Base-by-base conservation (phyloP, 2,329 filamentous ascomycete species). In the Fusarium neocosmosporiellum region DNA sequence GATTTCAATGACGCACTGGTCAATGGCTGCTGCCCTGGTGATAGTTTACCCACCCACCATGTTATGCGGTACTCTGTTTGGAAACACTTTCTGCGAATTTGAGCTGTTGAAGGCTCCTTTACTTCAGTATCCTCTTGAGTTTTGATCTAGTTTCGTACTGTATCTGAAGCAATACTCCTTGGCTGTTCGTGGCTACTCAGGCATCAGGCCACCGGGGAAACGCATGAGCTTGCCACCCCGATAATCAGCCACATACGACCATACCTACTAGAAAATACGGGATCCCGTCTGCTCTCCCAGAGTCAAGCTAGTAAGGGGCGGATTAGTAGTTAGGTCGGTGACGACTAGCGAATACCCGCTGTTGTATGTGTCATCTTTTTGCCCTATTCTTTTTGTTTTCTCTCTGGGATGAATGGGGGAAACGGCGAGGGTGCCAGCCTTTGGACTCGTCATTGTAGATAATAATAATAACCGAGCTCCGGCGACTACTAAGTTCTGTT, bases 251-350 rank as follows among this genome's bases (percentile, higher is more conserved):
- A 53, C 27, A 53, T 53, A 53, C 48, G 48, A 20, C 16, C 48
- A 53, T 53, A 33, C 48, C 48, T 53, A 29, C 41, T 43, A 33
- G 59, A 61, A 50, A 61, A 53, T 61, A 61, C 43, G 39, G 59
- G 59, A 61, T 61, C 59, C 43, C 43, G 59, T 61, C 59, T 33
- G 59, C 59, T 61, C 59, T 61, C 59, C 43, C 13, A 34, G 31
- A 61, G 41, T 61, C 59, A 61, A 61, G 39, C 59, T 33, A 10
- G 50, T 50, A 43, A 43, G 20, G 41, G 20, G 41, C 41, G 20
- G 20, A 24, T 43, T 43, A 43, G 41, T 43, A 43, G 41, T 43
- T 43, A 43, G 41, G 41, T 48, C 22, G 43, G 43, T 48, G 43
- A 48, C 14, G 22, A 48, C 43, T 27, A 48, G 43, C 43, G 43